Evolutionary conservation across 345 rosid genomes (phyloP).

Genomic region (Reutealis trisperma): DNA sequence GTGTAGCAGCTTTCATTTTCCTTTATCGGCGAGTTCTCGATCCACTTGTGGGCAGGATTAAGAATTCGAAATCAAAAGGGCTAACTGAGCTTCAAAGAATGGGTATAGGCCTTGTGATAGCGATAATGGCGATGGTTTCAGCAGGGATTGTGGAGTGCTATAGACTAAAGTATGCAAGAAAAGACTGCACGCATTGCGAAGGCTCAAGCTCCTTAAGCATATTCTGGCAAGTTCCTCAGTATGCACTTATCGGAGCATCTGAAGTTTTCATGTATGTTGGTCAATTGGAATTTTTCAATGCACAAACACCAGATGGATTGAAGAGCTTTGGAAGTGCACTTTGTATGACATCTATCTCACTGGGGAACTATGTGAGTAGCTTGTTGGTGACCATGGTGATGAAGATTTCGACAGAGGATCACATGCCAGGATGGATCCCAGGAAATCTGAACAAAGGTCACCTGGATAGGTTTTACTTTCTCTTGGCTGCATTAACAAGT

Average conservation of each 20-base stretch:
- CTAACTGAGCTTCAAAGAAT: constrained; percentile 92
- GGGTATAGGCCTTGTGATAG: constrained; percentile 95
- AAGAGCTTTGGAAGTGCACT: constrained; percentile 97
- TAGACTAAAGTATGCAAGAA: constrained; percentile 63
- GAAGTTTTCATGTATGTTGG: constrained; percentile 99
- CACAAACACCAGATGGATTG: constrained; percentile 91
- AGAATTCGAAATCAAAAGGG: constrained; percentile 53
- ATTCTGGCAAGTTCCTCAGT: constrained; percentile 98
- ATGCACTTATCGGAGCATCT: constrained; percentile 88
- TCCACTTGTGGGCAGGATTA: constrained; percentile 58
- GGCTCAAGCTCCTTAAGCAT: constrained; percentile 97
- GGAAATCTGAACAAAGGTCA: constrained; percentile 96
- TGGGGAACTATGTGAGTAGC: constrained; percentile 98
- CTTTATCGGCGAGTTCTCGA: constrained; percentile 77
- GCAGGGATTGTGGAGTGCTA: constrained; percentile 89
- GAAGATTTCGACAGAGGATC: constrained; percentile 85
- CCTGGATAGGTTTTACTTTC: constrained; percentile 90
- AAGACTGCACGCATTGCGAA: constrained; percentile 69
- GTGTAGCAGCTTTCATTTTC: constrained; percentile 90
- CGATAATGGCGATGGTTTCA: constrained; percentile 80
- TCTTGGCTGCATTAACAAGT: constrained; percentile 71
- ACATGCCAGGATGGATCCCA: constrained; percentile 98
- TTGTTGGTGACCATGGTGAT: constrained; percentile 86
- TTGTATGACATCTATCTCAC: constrained; percentile 92
- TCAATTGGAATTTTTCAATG: constrained; percentile 95